Base-by-base conservation (phyloP, 441 rosid genomes). In the Iberis amara region DNA sequence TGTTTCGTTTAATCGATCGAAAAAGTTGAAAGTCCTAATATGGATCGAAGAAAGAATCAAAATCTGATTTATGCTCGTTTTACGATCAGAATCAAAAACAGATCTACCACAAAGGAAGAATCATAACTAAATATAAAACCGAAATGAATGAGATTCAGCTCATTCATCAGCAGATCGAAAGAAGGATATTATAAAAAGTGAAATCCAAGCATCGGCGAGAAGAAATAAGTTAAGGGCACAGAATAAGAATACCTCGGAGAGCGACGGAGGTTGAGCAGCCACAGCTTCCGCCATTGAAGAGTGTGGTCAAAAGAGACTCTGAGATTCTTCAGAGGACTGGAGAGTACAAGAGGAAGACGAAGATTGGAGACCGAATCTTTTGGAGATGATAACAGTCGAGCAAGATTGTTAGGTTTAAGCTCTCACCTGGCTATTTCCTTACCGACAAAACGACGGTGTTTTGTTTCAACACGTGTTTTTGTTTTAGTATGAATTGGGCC, bases 231-330 rank as follows among this genome's bases (percentile, higher is more conserved):
- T 26, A 26, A 26, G 0, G 30, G 21, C 21, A 3, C 21, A 44
- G 41, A 27, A 12, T n/a, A 35, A 36, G 10, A 27, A 35, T 35
- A 90, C 97, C 88, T 86, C 92, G 3, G 82, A 69, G 11, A 90
- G 77, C 41, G 96, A 59, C 0, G 64, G 78, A 26, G 72, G 27
- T 28, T 48, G 64, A 39, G 63, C 58, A 61, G 70, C 14, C 41
- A 46, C 73, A 62, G 79, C 74, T 47, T 82, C 91, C 68, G 94
- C 92, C 98, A 90, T 90, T 68, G 66, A 10, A 59, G 24, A 21
- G 27, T 12, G 14, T 47, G 43, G 39, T 39, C 50, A 24, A 39
- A 44, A 47, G 43, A 39, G 21, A 18, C 43, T 33, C 7, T 45
- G 37, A 66, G 62, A 48, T n/a, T 60, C 49, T 47, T 59, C 56